These are phyloP conservation scores for Peronospora farinosa DNA, from an alignment of 352 stramenopile genomes.

Conservation along the genomic window DNA sequence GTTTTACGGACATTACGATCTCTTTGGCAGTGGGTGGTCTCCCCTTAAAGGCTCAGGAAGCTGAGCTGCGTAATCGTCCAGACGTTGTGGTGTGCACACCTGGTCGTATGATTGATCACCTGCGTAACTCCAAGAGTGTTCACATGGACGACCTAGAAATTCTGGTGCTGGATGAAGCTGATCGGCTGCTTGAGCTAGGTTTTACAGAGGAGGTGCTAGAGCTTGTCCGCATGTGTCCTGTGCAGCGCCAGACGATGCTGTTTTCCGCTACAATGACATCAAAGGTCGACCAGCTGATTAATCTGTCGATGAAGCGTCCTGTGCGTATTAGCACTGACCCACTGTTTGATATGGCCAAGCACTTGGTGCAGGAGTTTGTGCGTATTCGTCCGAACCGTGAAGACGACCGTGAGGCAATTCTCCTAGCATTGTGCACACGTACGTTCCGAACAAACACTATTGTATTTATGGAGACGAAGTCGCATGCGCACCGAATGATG, in stretches of 20 bases:
- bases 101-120: slow-evolving; percentile 96
- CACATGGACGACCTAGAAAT: slow-evolving; percentile 98
- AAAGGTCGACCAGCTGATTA: slow-evolving; percentile 96
- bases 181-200: slow-evolving; percentile 96
- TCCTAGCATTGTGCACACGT: slow-evolving; percentile 92
- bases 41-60: slow-evolving; percentile 88
- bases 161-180: slow-evolving; percentile 90
- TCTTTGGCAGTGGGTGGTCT: slow-evolving; percentile 92
- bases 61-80: slow-evolving; percentile 91
- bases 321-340: slow-evolving; percentile 92
- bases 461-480: slow-evolving; percentile 99
- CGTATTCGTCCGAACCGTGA: slow-evolving; percentile 87
- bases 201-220: slow-evolving; percentile 97
- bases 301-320: slow-evolving; percentile 94
- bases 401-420: slow-evolving; percentile 92
- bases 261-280: slow-evolving; percentile 99
- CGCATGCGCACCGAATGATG: slow-evolving; percentile 93
- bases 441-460: slow-evolving; percentile 95
- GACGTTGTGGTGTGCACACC: slow-evolving; percentile 98
- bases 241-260: slow-evolving; percentile 95
- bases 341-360: slow-evolving; percentile 91
- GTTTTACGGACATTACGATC: slow-evolving; percentile 93
- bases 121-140: slow-evolving; percentile 95
- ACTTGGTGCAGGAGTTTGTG: slow-evolving; percentile 98
- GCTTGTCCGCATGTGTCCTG: slow-evolving; percentile 93